Evolutionary conservation across 2,329 filamentous ascomycete genomes (phyloP).

Genomic region (Fusarium anthophilum): DNA sequence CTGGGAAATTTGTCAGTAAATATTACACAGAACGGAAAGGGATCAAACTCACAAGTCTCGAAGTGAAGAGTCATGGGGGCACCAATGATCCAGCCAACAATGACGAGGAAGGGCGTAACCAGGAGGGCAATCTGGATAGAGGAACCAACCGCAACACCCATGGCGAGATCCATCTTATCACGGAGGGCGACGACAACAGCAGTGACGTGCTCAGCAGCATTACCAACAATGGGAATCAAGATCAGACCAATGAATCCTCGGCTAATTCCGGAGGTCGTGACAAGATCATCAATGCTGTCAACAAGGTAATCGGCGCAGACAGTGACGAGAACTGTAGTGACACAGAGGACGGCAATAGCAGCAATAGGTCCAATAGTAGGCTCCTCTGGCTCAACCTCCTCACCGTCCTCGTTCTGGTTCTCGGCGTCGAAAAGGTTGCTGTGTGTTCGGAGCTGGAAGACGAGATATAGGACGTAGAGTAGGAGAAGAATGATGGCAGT

Average conservation of each 20-base stretch:
- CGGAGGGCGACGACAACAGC: constrained; percentile 81
- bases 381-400: constrained; percentile 55
- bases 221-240: constrained; percentile 81
- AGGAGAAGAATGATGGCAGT: constrained; percentile 79
- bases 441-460: constrained; percentile 82
- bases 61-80: constrained; percentile 82
- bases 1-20: constrained; percentile 44
- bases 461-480: constrained; percentile 80
- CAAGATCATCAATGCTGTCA: constrained; percentile 77
- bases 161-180: constrained; percentile 78
- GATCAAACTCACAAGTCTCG: constrained; percentile 61
- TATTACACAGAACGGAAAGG: neutral
- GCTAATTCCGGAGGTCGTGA: constrained; percentile 75
- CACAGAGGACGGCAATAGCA: constrained; percentile 71
- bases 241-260: constrained; percentile 85
- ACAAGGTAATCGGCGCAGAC: constrained; percentile 82
- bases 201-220: constrained; percentile 83
- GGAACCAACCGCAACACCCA: constrained; percentile 83
- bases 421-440: constrained; percentile 74
- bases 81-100: constrained; percentile 81
- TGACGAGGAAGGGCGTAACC: constrained; percentile 81
- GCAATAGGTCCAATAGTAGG: constrained; percentile 69
- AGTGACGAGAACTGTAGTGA: constrained; percentile 75
- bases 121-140: constrained; percentile 85
- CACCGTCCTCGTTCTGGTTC: constrained; percentile 47